Base-by-base conservation (phyloP, 345 rosid genomes). In the Rubroshorea leprosula region DNA sequence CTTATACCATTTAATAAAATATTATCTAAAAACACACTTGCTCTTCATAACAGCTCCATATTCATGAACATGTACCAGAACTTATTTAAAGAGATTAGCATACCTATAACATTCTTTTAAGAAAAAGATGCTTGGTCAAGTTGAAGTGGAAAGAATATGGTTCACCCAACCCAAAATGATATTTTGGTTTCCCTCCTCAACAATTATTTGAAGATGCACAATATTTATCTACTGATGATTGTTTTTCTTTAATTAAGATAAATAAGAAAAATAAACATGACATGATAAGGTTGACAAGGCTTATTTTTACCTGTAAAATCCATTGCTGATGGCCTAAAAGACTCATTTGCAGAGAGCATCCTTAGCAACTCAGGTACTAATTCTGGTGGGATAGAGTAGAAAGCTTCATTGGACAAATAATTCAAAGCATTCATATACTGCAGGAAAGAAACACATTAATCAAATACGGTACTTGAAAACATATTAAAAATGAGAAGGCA, bases 381-480 rank as follows among this genome's bases (percentile, higher is more conserved):
- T 62, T 93, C 99, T 60, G 81, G 55, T 54, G 97, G 96, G 62
- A 89, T 71, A 57, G 84, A 80, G 50, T 89, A 89, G 74, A 93
- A 93, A 61, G 92, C 79, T 68, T 83, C 96, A 65, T 72, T 83
- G 69, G 97, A 87, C 70, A 93, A 78, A 69, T 89, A 93, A 66
- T 76, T 87, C 84, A 93, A 77, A 15, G 96, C 76, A 75, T 89
- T 93, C 80, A 67, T 76, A 72, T 85, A 93, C 97, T 92, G 95
- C 91, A 83, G 39, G 51, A 45, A 52, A 71, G 41, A 62, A 54
- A 62, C 48, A 59, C 63, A 55, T n/a, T 19, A 52, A 53, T 62
- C 45, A 62, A 43, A 16, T 7, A 26, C 52, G 44, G 23, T 25
- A 44, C 27, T 51, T 19, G 24, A 24, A 61, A 50, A 41, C 43